Base-by-base conservation (phyloP, 148 eudicot genomes). In the Cornus suecica region DNA sequence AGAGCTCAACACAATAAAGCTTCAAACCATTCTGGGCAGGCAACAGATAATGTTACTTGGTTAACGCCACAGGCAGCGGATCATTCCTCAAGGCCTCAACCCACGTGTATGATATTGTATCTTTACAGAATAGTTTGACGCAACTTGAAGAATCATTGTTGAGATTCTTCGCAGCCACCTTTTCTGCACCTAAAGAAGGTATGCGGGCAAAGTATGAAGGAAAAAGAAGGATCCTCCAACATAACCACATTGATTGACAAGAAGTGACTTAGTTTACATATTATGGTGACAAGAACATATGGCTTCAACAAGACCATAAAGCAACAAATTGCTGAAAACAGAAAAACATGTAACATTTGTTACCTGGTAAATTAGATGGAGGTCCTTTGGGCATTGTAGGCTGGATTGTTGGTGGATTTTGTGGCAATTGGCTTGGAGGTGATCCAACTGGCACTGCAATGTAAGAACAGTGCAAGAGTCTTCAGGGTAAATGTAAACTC, bases 331-430 rank as follows among this genome's bases (percentile, higher is more conserved):
- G n/a, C 62, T 62, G 0, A 15, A 29, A 61, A 62, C 10, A 20
- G 1, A 32, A 4, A 62, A 18, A 63, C 4, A 18, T 62, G 34
- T n/a, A n/a, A 18, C 2, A 42, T 14, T 20, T 27, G 2, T 16
- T 48, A 83, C 86, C 86, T 78, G 86, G 81, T 64, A 65, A 71
- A 75, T 68, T 66, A 22, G 88, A 74, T 68, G 80, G 87, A 45
- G 88, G 78, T 51, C 71, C 48, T 70, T 64, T 71, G 52, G 79
- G 76, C 20, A 68, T 2, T 31, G 64, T 30, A 62, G 85, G 77
- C 66, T 67, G 70, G 56, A 41, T 62, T 20, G 74, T 58, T 14
- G 81, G 85, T 61, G 81, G 29, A 65, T 16, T 79, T 58, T 3
- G 73, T 45, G 76, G 80, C 73, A 73, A 65, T 65, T 77, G 64